These are phyloP conservation scores for Puccinia novopanici DNA, from an alignment of 1,284 basidiomycete species.

Conservation along the genomic window DNA sequence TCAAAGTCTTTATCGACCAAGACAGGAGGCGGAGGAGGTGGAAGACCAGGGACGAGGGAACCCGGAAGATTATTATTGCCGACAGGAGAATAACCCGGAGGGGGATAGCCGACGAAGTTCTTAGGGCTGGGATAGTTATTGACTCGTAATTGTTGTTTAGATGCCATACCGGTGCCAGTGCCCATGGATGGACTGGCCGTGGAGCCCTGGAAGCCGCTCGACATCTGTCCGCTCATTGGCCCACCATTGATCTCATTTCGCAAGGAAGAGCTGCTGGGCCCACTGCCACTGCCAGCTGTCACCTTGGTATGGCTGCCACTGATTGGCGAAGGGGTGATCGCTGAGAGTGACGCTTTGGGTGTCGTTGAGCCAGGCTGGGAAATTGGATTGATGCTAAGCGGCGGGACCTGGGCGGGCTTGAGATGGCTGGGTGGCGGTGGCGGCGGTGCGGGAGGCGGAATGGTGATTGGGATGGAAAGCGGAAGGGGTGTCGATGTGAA, in stretches of 20 bases:
- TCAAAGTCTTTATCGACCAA: slow-evolving; percentile 45
- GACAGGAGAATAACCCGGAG: background rate
- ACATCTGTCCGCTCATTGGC: background rate
- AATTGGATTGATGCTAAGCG: background rate
- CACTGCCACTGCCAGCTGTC: background rate
- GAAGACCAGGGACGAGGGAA: background rate
- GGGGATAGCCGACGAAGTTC: slow-evolving; percentile 7
- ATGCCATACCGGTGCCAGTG: background rate
- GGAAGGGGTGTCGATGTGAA: slow-evolving; percentile 47
- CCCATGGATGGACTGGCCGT: background rate
- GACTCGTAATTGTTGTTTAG: slow-evolving; percentile 22
- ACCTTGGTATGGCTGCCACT: slow-evolving; percentile 1
- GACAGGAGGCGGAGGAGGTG: slow-evolving; percentile 16
- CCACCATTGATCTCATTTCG: slow-evolving; percentile 22
- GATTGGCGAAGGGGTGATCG: slow-evolving; percentile 6
- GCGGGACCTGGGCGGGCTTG: slow-evolving; percentile 1
- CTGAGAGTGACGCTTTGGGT: slow-evolving; percentile 4
- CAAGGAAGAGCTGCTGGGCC: background rate
- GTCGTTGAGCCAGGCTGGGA: slow-evolving; percentile 4
- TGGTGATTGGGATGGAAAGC: slow-evolving; percentile 46
- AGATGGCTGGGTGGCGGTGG: slow-evolving; percentile 39
- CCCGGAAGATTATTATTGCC: background rate
- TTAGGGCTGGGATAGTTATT: slow-evolving; percentile 41
- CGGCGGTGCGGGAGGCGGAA: slow-evolving; percentile 45
- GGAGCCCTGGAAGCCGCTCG: slow-evolving; percentile 12